Percentiles rank a stretch among this genome's conserved stretches.
Evolutionary conservation across 176 grass and related monocot species (phyloP).

Genomic region (Rhynchospora breviuscula): DNA sequence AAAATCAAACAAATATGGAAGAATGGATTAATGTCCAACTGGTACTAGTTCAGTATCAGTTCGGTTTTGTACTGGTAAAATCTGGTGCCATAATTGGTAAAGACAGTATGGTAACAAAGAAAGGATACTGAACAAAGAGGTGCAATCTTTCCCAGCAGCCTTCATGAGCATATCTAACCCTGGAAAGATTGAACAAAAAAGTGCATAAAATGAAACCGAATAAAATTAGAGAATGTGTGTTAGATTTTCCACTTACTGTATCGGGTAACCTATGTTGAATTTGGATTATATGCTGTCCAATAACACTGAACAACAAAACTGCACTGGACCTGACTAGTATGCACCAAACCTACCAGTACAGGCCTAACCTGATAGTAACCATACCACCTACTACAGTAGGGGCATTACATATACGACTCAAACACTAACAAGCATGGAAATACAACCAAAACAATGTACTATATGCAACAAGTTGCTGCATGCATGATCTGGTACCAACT

Average conservation of each 20-base stretch:
- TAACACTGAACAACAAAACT: background rate
- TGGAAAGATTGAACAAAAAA: slow-evolving; percentile 34
- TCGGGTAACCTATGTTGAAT: background rate
- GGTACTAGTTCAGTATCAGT: background rate
- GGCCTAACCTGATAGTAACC: too few relatives aligned
- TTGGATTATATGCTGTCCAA: background rate
- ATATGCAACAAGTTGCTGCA: background rate
- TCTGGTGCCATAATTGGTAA: background rate
- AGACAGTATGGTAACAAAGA: slow-evolving; percentile 15
- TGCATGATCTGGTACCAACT: background rate
- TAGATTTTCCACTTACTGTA: background rate
- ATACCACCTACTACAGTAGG: background rate
- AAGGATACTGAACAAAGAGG: slow-evolving; percentile 98
- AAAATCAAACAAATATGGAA: background rate
- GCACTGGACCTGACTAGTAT: slow-evolving; percentile 11
- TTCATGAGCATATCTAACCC: slow-evolving; percentile 98
- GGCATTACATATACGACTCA: slow-evolving; percentile 5
- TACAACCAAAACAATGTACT: background rate
- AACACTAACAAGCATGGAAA: background rate
- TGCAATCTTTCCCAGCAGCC: slow-evolving; percentile 84
- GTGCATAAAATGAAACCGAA: slow-evolving; percentile 4
- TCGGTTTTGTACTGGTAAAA: background rate
- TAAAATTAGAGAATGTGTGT: background rate
- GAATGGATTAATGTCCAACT: background rate
- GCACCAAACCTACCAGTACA: background rate